These are phyloP conservation scores for Boletus fagicola DNA, from an alignment of 768 basidiomycete genomes.

Conservation along the genomic window DNA sequence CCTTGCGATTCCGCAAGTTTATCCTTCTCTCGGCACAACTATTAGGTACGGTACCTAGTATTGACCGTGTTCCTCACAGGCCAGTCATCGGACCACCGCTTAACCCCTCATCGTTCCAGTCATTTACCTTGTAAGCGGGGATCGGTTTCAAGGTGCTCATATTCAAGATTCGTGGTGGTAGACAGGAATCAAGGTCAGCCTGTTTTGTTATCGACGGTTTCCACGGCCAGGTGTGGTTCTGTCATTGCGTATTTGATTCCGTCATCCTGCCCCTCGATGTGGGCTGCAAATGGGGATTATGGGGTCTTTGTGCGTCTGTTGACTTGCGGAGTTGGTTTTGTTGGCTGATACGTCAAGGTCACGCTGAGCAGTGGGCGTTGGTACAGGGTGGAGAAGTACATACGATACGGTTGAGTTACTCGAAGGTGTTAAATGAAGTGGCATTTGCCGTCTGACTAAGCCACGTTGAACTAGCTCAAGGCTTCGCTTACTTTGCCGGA, in stretches of 20 bases:
- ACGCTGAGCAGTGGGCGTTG: no score
- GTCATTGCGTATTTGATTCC: not conserved
- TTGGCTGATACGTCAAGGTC: not conserved
- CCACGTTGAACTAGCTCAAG: not conserved
- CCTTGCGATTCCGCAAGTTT: not conserved
- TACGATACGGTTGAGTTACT: no score
- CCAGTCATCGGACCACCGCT: not conserved
- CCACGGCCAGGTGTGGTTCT: not conserved
- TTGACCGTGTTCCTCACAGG: not conserved
- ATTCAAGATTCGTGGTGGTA: not conserved
- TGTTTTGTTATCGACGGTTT: not conserved
- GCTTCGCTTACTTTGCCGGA: constrained; percentile 17
- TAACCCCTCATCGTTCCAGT: not conserved
- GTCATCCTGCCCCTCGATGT: not conserved
- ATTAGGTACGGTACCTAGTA: not conserved
- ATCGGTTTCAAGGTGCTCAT: no score
- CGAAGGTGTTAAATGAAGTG: constrained; percentile 15
- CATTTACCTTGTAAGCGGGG: not conserved
- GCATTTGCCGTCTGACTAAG: constrained; percentile 34
- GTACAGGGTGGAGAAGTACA: no score
- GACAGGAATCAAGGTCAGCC: not conserved
- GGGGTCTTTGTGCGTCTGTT: not conserved
- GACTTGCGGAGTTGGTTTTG: not conserved
- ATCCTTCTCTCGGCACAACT: not conserved
- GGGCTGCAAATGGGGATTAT: not conserved